Conservation (phyloP, 768 basidiomycete genomes). For the Naganishia vishniacii region DNA sequence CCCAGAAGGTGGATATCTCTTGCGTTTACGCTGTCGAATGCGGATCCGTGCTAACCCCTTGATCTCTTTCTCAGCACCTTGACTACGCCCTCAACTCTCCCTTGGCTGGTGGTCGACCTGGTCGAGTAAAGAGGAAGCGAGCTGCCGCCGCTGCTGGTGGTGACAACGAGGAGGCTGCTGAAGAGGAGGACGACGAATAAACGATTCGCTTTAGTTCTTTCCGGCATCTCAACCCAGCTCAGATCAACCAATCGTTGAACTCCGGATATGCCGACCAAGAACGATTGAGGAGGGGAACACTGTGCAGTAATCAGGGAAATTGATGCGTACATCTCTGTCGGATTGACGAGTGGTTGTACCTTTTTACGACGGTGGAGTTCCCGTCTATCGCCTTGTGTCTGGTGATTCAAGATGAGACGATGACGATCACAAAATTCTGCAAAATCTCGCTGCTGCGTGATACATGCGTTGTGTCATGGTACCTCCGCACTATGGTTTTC, state of each 20-base stretch:
- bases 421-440: constrained; percentile 20
- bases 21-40: background rate
- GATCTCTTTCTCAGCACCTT: constrained; percentile 65
- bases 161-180: constrained; percentile 81
- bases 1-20: constrained; percentile 64
- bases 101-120: constrained; percentile 77
- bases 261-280: background rate
- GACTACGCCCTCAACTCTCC: constrained; percentile 97
- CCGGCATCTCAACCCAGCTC: background rate
- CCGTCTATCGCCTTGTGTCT: constrained; percentile 5
- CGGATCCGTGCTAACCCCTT: background rate
- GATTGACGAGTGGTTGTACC: constrained; percentile 21
- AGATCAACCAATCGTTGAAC: background rate
- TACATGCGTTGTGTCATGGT: too few relatives aligned
- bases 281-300: background rate
- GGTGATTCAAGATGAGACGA: constrained; percentile 16
- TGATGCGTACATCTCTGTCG: background rate
- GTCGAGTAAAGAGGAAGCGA: constrained; percentile 98
- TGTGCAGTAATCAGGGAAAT: constrained; percentile 4
- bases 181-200: constrained; percentile 73
- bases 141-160: constrained; percentile 85
- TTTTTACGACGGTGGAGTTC: constrained; percentile 9
- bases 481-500: too few relatives aligned
- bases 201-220: constrained; percentile 13
- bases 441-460: background rate